Conservation (phyloP, 768 basidiomycete genomes). For the Macrolepiota albuminosa region DNA sequence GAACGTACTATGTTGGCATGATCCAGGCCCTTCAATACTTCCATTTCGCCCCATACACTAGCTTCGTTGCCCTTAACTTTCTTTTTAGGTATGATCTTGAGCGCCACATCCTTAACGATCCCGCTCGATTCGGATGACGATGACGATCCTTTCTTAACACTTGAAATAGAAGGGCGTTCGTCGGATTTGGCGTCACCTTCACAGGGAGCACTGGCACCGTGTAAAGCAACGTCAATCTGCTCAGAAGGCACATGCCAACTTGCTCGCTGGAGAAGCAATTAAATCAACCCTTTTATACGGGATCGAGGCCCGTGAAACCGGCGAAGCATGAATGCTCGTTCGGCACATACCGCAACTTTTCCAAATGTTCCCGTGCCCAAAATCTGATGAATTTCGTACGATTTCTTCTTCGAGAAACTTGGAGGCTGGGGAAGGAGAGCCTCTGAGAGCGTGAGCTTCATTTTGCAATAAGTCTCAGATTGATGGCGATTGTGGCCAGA, state of each 20-base stretch:
- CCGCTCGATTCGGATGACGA: constrained; percentile 19
- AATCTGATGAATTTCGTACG: constrained; percentile 66
- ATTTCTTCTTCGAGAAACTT: constrained; percentile 83
- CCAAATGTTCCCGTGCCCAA: constrained; percentile 88
- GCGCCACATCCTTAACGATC: constrained; percentile 67
- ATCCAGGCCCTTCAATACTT: constrained; percentile 82
- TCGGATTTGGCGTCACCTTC: constrained; percentile 11
- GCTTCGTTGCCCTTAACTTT: constrained; percentile 89
- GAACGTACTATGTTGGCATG: constrained; percentile 83
- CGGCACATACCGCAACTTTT: constrained; percentile 65
- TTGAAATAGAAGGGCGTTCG: constrained; percentile 19
- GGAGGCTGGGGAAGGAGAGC: constrained; percentile 77
- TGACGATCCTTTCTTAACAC: constrained; percentile 3
- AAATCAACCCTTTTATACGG: background rate
- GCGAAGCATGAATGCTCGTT: background rate
- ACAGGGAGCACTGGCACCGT: constrained; percentile 46
- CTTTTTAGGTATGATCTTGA: constrained; percentile 94
- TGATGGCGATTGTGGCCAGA: background rate
- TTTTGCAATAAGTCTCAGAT: constrained; percentile 17
- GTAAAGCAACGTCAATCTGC: constrained; percentile 49
- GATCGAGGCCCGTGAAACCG: background rate
- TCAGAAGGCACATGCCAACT: constrained; percentile 75
- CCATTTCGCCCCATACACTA: constrained; percentile 91
- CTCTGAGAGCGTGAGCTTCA: constrained; percentile 46
- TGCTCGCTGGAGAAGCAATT: constrained; percentile 42